Evolutionary conservation across 2,329 filamentous ascomycete genomes (phyloP).

Genomic region (Domatiomyces globalis): DNA sequence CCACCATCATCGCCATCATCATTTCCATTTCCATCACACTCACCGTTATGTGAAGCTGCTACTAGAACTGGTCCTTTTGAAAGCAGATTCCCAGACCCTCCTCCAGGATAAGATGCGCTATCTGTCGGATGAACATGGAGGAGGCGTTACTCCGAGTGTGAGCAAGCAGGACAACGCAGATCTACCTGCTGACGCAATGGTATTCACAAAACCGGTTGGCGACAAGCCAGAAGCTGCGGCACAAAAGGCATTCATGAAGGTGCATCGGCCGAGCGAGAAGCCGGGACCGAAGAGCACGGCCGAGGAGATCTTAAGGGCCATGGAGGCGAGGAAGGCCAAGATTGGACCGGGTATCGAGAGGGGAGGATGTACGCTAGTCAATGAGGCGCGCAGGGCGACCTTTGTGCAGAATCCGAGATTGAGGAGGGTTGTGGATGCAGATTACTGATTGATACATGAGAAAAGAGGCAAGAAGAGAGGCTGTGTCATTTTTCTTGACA

Average conservation of each 20-base stretch:
- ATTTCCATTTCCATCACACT: neutral
- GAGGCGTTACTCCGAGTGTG: slow-evolving; percentile 11
- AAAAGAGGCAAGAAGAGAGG: too few species aligned
- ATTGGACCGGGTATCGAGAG: slow-evolving; percentile 41
- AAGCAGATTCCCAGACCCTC: slow-evolving; percentile 16
- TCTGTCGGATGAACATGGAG: slow-evolving; percentile 14
- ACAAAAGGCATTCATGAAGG: slow-evolving; percentile 28
- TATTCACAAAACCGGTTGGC: slow-evolving; percentile 20
- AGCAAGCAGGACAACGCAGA: slow-evolving; percentile 20
- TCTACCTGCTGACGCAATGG: slow-evolving; percentile 21
- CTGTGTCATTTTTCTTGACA: too few species aligned
- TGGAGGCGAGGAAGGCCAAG: slow-evolving; percentile 36
- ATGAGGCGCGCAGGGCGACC: slow-evolving; percentile 34
- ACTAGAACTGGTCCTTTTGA: slow-evolving; percentile 13
- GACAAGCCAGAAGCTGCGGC: slow-evolving; percentile 21
- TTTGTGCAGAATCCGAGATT: slow-evolving; percentile 39
- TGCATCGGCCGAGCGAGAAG: slow-evolving; percentile 24
- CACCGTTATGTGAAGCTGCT: too few species aligned
- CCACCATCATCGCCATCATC: neutral
- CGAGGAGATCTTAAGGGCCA: slow-evolving; percentile 29
- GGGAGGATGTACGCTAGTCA: slow-evolving; percentile 40
- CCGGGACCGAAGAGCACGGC: slow-evolving; percentile 33
- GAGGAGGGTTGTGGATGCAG: slow-evolving; percentile 22
- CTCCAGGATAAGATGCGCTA: slow-evolving; percentile 10
- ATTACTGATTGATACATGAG: slow-evolving; percentile 5